Conservation (phyloP, 176 grass and related monocot genomes). For the Aegilops sharonensis region DNA sequence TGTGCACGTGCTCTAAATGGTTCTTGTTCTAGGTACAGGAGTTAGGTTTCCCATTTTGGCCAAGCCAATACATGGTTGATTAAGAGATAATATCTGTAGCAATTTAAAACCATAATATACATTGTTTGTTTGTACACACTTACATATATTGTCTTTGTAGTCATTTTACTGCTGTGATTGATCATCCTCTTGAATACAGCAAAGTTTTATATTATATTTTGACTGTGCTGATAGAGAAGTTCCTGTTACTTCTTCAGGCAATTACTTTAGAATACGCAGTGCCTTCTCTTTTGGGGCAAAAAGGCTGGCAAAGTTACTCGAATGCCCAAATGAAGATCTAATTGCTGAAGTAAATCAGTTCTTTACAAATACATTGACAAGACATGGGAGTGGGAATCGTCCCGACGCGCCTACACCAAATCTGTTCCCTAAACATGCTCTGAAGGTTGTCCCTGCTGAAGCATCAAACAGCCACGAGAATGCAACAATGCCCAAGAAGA, state of each 20-base stretch:
- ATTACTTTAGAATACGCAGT: conserved; percentile 96
- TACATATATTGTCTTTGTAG: background rate
- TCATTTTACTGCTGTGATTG: background rate
- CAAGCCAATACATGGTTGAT: conserved; percentile 3
- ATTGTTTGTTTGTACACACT: background rate
- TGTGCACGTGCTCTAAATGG: background rate
- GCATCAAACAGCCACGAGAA: conserved; percentile 40
- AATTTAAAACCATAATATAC: conserved; percentile 9
- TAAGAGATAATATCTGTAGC: background rate
- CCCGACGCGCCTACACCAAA: conserved; percentile 48
- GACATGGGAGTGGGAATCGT: conserved; percentile 62
- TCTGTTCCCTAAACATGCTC: conserved; percentile 29
- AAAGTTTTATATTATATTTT: background rate
- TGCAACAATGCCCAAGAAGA: conserved; percentile 37
- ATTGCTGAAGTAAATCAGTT: conserved; percentile 71
- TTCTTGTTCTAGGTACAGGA: background rate
- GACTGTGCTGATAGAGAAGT: conserved; percentile 13
- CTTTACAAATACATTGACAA: conserved; percentile 82
- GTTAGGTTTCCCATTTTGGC: background rate
- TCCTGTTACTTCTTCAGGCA: conserved; percentile 47
- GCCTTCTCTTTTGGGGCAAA: conserved; percentile 86
- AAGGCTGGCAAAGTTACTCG: conserved; percentile 66
- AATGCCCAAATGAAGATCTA: conserved; percentile 73
- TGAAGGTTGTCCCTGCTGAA: conserved; percentile 47
- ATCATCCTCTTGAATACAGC: conserved; percentile 6